Conservation (phyloP, 2,329 filamentous ascomycete genomes). For the Alternaria tenuissima region DNA sequence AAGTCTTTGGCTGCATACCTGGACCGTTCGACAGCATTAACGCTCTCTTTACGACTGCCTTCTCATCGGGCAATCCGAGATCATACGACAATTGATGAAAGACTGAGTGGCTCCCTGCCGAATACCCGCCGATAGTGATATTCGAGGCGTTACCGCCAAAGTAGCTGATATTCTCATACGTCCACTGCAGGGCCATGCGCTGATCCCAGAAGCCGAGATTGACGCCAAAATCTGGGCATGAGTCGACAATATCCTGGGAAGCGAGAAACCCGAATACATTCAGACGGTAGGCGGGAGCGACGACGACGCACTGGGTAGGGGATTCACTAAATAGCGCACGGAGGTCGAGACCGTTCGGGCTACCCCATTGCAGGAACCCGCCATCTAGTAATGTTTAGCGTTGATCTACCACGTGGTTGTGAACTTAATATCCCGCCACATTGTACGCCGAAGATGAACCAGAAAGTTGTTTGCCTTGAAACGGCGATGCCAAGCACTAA, state of each 20-base stretch:
- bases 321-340: conserved; percentile 60
- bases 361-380: conserved; percentile 66
- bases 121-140: conserved; percentile 65
- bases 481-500: conserved; percentile 7
- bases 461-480: conserved; percentile 3
- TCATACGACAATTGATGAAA: conserved; percentile 68
- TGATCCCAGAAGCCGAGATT: conserved; percentile 68
- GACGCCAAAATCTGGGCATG: conserved; percentile 43
- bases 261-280: conserved; percentile 66
- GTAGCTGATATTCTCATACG: conserved; percentile 58
- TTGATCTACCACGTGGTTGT: conserved; percentile 10
- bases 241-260: conserved; percentile 56
- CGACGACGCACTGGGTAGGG: conserved; percentile 56
- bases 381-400: conserved; percentile 51
- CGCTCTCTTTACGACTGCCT: conserved; percentile 59
- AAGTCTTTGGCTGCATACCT: conserved; percentile 61
- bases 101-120: conserved; percentile 64
- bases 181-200: conserved; percentile 64
- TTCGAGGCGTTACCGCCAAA: conserved; percentile 61
- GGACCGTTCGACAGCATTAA: conserved; percentile 65
- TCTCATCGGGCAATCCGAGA: conserved; percentile 56
- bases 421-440: not conserved
- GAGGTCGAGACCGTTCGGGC: conserved; percentile 57
- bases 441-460: not conserved
- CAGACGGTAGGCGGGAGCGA: conserved; percentile 65